Evolutionary conservation across 163 green algal genomes (phyloP), one percentile per base, ranked within the genome.

Genomic region (Prototheca stagnorum): DNA sequence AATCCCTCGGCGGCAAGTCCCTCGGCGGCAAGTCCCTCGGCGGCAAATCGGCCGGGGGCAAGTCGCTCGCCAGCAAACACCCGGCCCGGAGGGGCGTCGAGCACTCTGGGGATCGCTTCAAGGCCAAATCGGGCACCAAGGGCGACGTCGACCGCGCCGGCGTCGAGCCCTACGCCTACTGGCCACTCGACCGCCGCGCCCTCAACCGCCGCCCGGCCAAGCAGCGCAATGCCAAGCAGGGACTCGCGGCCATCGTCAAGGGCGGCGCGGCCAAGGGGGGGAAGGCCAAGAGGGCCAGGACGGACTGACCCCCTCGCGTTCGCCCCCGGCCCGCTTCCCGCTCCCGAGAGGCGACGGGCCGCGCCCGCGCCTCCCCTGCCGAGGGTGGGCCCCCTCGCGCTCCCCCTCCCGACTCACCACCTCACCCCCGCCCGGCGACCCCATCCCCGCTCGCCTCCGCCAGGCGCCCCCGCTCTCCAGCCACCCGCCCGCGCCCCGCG

Each of bases 101-200:
- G 49, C 68, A 78, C 39, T 64, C 35, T 35, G 69, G 65, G 7
- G 56, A 72, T 12, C 52, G 78, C 23, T 90, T 81, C 62, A 76
- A 78, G 52, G 48, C 49, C 8, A 79, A 71, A 44, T 45, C 52
- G 39, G 9, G 51, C 25, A n/a, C n/a, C n/a, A n/a, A n/a, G n/a
- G 26, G 37, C 9, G 37, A 28, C 9, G 16, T 36, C 26, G 39
- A 39, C 9, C 28, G 39, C 17, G 66, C 56, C 40, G 77, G 74
- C 42, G 62, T 95, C 21, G 86, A 98, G 75, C 88, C 88, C 16
- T 95, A 94, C 55, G 86, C 88, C 3, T 98, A 96, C 68, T 98
- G 88, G 88, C 76, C 76, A n/a, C 68, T 98, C 45, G 88, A 98
- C 57, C 66, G 80, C n/a, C 86, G 86, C 42, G 74, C 94, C 70